Conservation (phyloP, 2,329 filamentous ascomycete species). For the Lecanicillium sp. region DNA sequence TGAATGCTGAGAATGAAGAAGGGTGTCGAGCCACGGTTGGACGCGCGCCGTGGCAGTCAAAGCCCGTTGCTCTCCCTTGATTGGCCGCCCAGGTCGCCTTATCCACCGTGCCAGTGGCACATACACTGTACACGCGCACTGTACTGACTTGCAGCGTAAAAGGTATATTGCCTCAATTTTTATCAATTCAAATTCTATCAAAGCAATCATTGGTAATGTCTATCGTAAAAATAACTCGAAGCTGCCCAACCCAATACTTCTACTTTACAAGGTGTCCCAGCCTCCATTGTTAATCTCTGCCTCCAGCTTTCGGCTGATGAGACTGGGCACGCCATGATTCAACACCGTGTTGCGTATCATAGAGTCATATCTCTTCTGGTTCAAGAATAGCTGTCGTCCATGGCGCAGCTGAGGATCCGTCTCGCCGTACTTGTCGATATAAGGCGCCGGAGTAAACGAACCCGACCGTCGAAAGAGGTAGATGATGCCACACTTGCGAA, state of each 20-base stretch:
- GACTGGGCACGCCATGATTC: slow-evolving; percentile 76
- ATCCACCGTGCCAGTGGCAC: slow-evolving; percentile 5
- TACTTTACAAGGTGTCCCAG: slow-evolving; percentile 64
- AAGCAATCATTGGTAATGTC: too few relatives aligned
- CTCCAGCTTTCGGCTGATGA: slow-evolving; percentile 84
- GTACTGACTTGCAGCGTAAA: not conserved
- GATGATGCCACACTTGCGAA: slow-evolving; percentile 88
- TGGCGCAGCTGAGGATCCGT: slow-evolving; percentile 85
- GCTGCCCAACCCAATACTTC: not conserved
- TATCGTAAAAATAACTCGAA: not conserved
- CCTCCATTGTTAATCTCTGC: slow-evolving; percentile 95
- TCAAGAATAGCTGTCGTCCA: slow-evolving; percentile 82
- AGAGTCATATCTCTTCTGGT: slow-evolving; percentile 88
- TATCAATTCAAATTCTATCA: too few relatives aligned
- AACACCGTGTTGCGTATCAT: slow-evolving; percentile 82
- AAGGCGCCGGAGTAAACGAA: slow-evolving; percentile 80
- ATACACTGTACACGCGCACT: slow-evolving; percentile 12
- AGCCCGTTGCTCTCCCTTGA: slow-evolving; percentile 12
- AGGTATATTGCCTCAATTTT: too few relatives aligned
- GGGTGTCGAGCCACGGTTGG: slow-evolving; percentile 13
- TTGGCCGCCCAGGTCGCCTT: too few relatives aligned
- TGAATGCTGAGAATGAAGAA: not conserved
- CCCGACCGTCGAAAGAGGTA: slow-evolving; percentile 79
- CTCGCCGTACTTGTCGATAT: slow-evolving; percentile 93
- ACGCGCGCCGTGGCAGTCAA: slow-evolving; percentile 16